A percentile compares a stretch with the other conserved stretches of the same genome.
These are phyloP conservation scores for Penicillium simplicissimum DNA, from an alignment of 495 filamentous ascomycete genomes.

Conservation along the genomic window DNA sequence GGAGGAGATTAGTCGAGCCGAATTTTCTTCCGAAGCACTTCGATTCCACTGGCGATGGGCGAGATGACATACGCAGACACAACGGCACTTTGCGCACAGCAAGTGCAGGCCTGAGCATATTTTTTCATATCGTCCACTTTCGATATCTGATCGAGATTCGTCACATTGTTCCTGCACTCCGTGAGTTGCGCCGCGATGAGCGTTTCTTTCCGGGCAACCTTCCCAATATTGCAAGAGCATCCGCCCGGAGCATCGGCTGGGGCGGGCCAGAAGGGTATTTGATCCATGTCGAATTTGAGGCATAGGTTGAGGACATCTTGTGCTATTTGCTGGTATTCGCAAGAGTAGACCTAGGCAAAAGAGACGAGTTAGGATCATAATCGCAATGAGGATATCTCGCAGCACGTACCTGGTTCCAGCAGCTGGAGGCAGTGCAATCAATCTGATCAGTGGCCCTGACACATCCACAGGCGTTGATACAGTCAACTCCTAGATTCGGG, in stretches of 20 bases:
- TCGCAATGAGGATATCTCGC: not conserved
- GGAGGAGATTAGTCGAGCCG: not conserved
- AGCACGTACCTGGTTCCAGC: slow-evolving; percentile 29
- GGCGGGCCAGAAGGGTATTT: slow-evolving; percentile 28
- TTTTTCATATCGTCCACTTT: not conserved
- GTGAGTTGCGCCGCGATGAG: slow-evolving; percentile 1
- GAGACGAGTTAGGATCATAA: not conserved
- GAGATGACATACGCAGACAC: slow-evolving; percentile 19
- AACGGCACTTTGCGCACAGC: slow-evolving; percentile 25
- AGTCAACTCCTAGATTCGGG: slow-evolving; percentile 18
- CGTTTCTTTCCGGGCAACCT: slow-evolving; percentile 8
- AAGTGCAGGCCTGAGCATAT: slow-evolving; percentile 19
- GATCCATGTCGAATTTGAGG: slow-evolving; percentile 5
- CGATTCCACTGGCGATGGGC: not conserved
- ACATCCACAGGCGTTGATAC: slow-evolving; percentile 23
- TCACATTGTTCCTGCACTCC: slow-evolving; percentile 12
- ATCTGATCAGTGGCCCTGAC: slow-evolving; percentile 14
- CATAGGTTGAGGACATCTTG: slow-evolving; percentile 11
- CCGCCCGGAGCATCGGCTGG: slow-evolving; percentile 25
- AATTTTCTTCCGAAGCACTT: not conserved
- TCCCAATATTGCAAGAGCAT: slow-evolving; percentile 29
- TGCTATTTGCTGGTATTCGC: slow-evolving; percentile 28
- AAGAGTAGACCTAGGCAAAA: slow-evolving; percentile 24
- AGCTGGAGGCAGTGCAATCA: slow-evolving; percentile 22
- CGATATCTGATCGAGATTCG: slow-evolving; percentile 1